Percentiles rank a stretch among this genome's conserved stretches.
Conservation (phyloP, 2,329 filamentous ascomycete species). For the Xylariomycetidae sp. region DNA sequence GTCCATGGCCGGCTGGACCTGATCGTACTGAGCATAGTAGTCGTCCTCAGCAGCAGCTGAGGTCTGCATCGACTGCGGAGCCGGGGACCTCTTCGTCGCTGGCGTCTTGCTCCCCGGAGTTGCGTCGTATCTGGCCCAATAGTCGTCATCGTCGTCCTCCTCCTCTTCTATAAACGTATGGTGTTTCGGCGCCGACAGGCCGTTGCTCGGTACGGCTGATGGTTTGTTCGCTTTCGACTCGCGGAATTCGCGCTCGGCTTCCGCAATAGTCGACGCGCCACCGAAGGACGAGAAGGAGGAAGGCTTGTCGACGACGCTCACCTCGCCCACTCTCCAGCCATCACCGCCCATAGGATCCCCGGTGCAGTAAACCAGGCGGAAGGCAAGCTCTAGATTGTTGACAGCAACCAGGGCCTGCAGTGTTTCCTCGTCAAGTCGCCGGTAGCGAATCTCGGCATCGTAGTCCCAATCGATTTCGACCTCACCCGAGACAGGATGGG, state of each 20-base stretch:
- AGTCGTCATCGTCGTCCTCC: slow-evolving; percentile 69
- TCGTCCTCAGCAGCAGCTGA: slow-evolving; percentile 51
- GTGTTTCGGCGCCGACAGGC: slow-evolving; percentile 5
- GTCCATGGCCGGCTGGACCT: slow-evolving; percentile 75
- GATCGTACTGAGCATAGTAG: slow-evolving; percentile 72
- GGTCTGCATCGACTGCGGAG: slow-evolving; percentile 37
- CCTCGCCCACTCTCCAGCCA: slow-evolving; percentile 68
- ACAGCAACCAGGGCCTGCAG: slow-evolving; percentile 62
- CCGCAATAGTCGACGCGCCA: slow-evolving; percentile 44
- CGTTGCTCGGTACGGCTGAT: slow-evolving; percentile 9
- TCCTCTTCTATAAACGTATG: slow-evolving; percentile 31
- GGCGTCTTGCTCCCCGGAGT: slow-evolving; percentile 60
- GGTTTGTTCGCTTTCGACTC: slow-evolving; percentile 24
- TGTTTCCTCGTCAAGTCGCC: slow-evolving; percentile 69
- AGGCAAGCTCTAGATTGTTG: slow-evolving; percentile 53
- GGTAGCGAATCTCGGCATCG: slow-evolving; percentile 58
- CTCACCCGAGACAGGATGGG: slow-evolving; percentile 76
- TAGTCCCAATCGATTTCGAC: slow-evolving; percentile 66
- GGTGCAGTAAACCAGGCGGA: slow-evolving; percentile 64
- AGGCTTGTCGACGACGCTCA: slow-evolving; percentile 53
- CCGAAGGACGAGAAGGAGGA: slow-evolving; percentile 50
- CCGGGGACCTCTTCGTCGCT: slow-evolving; percentile 56
- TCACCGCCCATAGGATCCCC: slow-evolving; percentile 56
- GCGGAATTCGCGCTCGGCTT: slow-evolving; percentile 54
- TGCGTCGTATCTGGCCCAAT: slow-evolving; percentile 73